A percentile compares a stretch with the other conserved stretches of the same genome.
Conservation (phyloP, 2,329 filamentous ascomycete species). For the Ampelomyces quisqualis region DNA sequence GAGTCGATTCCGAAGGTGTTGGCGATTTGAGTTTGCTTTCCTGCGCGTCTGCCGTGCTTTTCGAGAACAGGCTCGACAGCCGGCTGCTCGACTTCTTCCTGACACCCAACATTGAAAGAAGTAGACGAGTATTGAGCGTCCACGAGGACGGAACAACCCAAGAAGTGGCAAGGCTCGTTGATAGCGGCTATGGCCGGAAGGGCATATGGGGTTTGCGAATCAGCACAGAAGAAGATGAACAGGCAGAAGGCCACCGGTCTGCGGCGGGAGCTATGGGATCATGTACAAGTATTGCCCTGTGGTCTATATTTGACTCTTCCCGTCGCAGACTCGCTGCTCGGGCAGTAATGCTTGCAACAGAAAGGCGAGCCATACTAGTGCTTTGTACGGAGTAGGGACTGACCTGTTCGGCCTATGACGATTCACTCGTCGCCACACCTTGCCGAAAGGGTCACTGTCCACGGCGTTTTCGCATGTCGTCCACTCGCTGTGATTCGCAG, state of each 20-base stretch:
- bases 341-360: constrained; percentile 14
- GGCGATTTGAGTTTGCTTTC: constrained; percentile 20
- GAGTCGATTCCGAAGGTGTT: constrained; percentile 31
- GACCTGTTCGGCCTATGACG: constrained; percentile 11
- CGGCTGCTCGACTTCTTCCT: constrained; percentile 38
- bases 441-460: too few relatives aligned
- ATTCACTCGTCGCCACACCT: constrained; percentile 21
- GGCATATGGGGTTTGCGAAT: constrained; percentile 15
- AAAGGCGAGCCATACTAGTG: constrained; percentile 20
- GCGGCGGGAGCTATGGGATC: too few relatives aligned
- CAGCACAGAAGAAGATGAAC: constrained; percentile 16
- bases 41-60: constrained; percentile 21
- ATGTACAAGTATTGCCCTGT: too few relatives aligned
- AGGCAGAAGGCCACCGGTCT: constrained; percentile 27
- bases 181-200: constrained; percentile 7
- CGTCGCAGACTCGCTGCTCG: constrained; percentile 30
- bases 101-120: constrained; percentile 26
- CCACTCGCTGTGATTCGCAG: too few relatives aligned
- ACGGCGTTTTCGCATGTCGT: too few relatives aligned
- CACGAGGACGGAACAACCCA: too few relatives aligned
- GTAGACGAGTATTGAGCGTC: too few relatives aligned
- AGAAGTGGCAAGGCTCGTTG: too few relatives aligned
- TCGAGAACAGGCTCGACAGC: constrained; percentile 39
- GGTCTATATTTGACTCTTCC: constrained; percentile 27
- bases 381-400: constrained; percentile 4